phyloP scores from a whole-genome alignment of 2,329 filamentous ascomycete species.

The Aspergillus versicolor region DNA sequence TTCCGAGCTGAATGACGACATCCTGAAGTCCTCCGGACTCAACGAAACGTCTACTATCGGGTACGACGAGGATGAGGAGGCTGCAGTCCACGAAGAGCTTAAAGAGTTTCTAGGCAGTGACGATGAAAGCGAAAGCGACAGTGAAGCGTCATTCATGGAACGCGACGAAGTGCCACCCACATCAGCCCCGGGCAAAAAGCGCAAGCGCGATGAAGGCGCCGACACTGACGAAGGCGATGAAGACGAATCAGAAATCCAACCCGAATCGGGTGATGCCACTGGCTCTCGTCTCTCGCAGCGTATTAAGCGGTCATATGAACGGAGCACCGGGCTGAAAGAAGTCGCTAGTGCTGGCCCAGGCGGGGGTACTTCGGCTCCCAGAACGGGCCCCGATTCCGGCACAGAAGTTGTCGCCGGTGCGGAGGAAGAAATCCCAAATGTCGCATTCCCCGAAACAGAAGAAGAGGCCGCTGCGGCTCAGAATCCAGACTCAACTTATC shows the following conservation, averaged over 20 bases:
- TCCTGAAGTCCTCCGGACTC: slow-evolving; percentile 52
- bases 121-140: slow-evolving; percentile 51
- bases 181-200: slow-evolving; percentile 30
- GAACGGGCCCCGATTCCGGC: background rate
- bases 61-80: slow-evolving; percentile 64
- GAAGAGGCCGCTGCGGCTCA: slow-evolving; percentile 28
- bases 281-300: slow-evolving; percentile 39
- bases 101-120: slow-evolving; percentile 65
- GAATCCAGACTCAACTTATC: slow-evolving; percentile 27
- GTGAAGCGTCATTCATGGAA: slow-evolving; percentile 38
- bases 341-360: slow-evolving; percentile 29
- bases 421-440: background rate
- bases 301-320: slow-evolving; percentile 43
- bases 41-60: slow-evolving; percentile 52
- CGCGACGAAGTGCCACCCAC: slow-evolving; percentile 18
- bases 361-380: background rate
- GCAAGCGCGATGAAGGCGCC: slow-evolving; percentile 34
- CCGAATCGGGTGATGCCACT: slow-evolving; percentile 36
- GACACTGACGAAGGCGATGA: slow-evolving; percentile 19
- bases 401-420: background rate
- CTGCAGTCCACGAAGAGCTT: slow-evolving; percentile 68
- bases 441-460: slow-evolving; percentile 1
- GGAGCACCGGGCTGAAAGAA: slow-evolving; percentile 39
- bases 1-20: slow-evolving; percentile 40
- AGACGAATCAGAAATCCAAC: slow-evolving; percentile 29